phyloP scores from a whole-genome alignment of 2,329 filamentous ascomycete species.

The Tolypocladium tundrense region DNA sequence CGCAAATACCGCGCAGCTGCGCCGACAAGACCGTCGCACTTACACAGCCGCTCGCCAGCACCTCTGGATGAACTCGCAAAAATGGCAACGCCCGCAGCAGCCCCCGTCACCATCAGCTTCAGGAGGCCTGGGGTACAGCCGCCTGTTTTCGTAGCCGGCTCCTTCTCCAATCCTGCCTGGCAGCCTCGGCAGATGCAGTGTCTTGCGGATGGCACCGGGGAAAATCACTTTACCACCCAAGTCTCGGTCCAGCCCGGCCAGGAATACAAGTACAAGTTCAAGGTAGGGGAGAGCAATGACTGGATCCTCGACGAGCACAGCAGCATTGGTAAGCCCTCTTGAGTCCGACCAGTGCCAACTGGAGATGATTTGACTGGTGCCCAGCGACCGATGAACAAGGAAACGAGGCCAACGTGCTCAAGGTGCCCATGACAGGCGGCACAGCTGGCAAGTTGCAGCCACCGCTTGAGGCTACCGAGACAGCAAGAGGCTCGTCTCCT shows the following conservation, averaged over 20 bases:
- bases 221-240: conserved; percentile 47
- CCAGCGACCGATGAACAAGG: conserved; percentile 5
- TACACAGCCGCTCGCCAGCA: background rate
- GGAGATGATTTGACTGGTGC: background rate
- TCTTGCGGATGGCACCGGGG: conserved; percentile 36
- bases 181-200: conserved; percentile 54
- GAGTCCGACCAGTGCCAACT: background rate
- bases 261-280: conserved; percentile 66
- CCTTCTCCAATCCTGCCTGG: conserved; percentile 60
- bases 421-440: conserved; percentile 8
- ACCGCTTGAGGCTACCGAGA: conserved; percentile 5
- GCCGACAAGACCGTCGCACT: background rate
- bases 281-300: conserved; percentile 56
- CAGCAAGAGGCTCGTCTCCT: background rate
- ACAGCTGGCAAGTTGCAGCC: background rate
- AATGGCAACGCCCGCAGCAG: conserved; percentile 14
- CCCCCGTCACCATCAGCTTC: conserved; percentile 50
- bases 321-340: conserved; percentile 40
- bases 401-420: conserved; percentile 8
- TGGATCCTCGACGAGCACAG: conserved; percentile 58
- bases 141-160: conserved; percentile 61
- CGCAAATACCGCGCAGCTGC: background rate
- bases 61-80: background rate
- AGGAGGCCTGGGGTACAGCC: conserved; percentile 48
- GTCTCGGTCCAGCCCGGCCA: conserved; percentile 45